Percentiles rank a stretch among this genome's conserved stretches.
These are phyloP conservation scores for Phytopythium mirpurense DNA, from an alignment of 352 stramenopile species.

Conservation along the genomic window DNA sequence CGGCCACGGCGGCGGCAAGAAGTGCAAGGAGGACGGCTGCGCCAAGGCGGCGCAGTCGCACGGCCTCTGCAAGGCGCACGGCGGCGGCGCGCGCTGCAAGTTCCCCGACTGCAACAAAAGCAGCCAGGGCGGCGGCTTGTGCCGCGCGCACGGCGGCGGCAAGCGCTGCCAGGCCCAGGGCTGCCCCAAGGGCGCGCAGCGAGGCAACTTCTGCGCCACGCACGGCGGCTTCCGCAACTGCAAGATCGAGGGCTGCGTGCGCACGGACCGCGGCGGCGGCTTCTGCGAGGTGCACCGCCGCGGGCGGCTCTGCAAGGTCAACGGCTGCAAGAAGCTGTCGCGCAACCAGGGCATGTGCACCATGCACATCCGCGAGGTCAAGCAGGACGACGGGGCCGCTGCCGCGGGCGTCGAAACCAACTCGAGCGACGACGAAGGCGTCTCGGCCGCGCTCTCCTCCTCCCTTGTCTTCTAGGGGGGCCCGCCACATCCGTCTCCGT, in stretches of 20 bases:
- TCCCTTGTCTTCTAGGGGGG: constrained; percentile 4
- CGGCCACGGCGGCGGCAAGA: constrained; percentile 80
- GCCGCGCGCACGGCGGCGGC: constrained; percentile 69
- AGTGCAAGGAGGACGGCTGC: constrained; percentile 79
- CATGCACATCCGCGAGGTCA: constrained; percentile 86
- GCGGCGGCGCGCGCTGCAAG: constrained; percentile 78
- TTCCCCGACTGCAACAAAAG: constrained; percentile 81
- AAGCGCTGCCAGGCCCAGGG: constrained; percentile 70
- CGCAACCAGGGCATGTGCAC: constrained; percentile 87
- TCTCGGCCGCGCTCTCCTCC: constrained; percentile 1
- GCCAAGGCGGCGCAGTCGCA: constrained; percentile 83
- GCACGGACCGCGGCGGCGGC: constrained; percentile 74
- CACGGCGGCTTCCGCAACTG: constrained; percentile 86
- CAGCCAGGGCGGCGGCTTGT: constrained; percentile 71
- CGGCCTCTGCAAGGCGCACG: constrained; percentile 81
- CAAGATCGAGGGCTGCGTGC: constrained; percentile 78
- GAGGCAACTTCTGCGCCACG: constrained; percentile 81
- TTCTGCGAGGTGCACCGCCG: constrained; percentile 85
- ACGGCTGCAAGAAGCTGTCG: constrained; percentile 85
- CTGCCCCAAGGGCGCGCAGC: constrained; percentile 77
- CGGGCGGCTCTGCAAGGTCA: constrained; percentile 73
- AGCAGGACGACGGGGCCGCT: constrained; percentile 32
- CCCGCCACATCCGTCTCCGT: no score
- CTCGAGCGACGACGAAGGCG: constrained; percentile 10
- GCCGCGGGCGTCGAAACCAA: background rate